Percentiles rank a stretch among this genome's conserved stretches.
Evolutionary conservation across 176 grass and related monocot species (phyloP).

Genomic region (Oryza coarctata): DNA sequence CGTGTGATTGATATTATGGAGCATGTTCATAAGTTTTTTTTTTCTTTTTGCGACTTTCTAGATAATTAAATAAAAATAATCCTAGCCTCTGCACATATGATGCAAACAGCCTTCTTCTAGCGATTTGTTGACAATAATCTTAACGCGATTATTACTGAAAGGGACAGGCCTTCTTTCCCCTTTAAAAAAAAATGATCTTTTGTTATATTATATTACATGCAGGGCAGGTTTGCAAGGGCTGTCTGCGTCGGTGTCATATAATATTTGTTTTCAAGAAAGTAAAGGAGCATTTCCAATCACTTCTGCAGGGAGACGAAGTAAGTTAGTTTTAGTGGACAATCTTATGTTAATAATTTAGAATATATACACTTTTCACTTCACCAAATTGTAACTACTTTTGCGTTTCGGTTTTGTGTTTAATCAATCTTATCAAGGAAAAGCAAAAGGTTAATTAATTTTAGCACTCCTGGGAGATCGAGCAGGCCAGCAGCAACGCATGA

Average conservation of each 20-base stretch:
- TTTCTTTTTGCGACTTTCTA: neutral
- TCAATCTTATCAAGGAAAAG: neutral
- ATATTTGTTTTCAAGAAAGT: neutral
- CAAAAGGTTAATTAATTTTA: neutral
- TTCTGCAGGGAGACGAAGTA: neutral
- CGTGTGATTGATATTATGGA: too few species aligned
- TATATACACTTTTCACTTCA: neutral
- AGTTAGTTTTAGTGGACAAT: neutral
- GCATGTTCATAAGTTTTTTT: neutral
- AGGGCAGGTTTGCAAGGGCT: too few species aligned
- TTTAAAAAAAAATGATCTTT: too few species aligned
- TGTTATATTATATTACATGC: too few species aligned
- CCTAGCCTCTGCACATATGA: too few species aligned
- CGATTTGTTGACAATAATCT: neutral
- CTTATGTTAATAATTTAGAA: neutral
- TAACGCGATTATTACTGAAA: neutral
- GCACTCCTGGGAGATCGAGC: neutral
- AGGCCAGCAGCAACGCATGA: neutral
- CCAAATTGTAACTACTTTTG: neutral
- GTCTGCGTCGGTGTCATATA: too few species aligned
- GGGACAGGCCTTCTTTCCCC: neutral
- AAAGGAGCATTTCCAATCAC: neutral
- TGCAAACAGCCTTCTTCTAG: too few species aligned
- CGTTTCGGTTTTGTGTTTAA: neutral
- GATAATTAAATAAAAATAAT: too few species aligned